Percentiles rank a stretch among this genome's conserved stretches.
Evolutionary conservation across 768 basidiomycete genomes (phyloP).

Genomic region (Mycena filopes): DNA sequence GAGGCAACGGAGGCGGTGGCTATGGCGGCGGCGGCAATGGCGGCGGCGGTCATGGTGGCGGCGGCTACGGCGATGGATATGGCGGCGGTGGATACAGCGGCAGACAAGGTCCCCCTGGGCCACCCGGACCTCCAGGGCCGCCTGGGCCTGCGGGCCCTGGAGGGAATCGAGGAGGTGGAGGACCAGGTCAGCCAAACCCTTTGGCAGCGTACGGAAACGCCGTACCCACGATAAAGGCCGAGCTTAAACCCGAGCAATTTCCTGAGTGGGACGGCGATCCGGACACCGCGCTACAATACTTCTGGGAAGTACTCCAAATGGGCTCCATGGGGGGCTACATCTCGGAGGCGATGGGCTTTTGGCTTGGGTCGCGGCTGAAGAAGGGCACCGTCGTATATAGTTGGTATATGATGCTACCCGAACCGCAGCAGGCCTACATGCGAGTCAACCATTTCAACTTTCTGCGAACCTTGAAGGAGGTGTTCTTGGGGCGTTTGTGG

Average conservation of each 20-base stretch:
- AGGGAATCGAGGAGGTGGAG: background rate
- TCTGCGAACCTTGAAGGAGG: background rate
- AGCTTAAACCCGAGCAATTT: constrained; percentile 1
- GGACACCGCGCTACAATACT: background rate
- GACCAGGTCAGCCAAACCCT: too few species aligned
- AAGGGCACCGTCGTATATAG: background rate
- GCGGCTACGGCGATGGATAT: background rate
- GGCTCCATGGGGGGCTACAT: constrained; percentile 1
- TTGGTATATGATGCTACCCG: background rate
- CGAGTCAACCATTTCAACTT: background rate
- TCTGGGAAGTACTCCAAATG: background rate
- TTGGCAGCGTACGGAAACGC: background rate
- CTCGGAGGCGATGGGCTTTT: constrained; percentile 1
- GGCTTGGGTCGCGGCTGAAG: too few species aligned
- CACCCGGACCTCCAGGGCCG: background rate
- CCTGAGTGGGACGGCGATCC: constrained; percentile 4
- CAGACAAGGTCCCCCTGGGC: background rate
- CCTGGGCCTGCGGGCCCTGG: background rate
- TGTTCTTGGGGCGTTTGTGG: background rate
- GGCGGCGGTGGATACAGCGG: background rate
- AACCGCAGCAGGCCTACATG: background rate
- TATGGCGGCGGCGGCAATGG: background rate
- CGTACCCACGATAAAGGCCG: constrained; percentile 5
- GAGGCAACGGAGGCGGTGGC: too few species aligned
- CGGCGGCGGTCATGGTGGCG: background rate